Evolutionary conservation across 306 rosid species (phyloP), one percentile per base, ranked within the genome.

Genomic region (Fragaria nilgerrensis): DNA sequence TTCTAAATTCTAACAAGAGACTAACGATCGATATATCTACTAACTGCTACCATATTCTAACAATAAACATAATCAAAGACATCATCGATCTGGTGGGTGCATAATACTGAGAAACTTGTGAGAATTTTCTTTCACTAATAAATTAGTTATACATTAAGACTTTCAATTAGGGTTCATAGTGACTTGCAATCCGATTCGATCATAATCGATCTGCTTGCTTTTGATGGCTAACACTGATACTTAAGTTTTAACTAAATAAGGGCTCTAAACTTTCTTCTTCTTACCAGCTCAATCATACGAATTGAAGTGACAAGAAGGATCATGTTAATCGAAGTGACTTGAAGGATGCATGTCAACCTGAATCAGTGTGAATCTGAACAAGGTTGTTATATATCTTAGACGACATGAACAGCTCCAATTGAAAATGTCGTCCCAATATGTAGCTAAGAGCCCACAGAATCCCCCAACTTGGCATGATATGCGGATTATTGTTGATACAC

Each of bases 401-500:
- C 5, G 23, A 25, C 20, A 13, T 3, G 7, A 61, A 5, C 67
- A 27, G 20, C 19, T 62, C 39, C 39, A 29, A 17, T 34, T 65
- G 15, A 20, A 65, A 65, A 64, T 65, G 47, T 44, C 44, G 5
- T 48, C 56, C 74, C 19, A 52, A 37, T 66, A 36, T 64, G 25
- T 72, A 62, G 41, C 41, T 15, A 62, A 29, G 41, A 62, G 68
- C 68, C 39, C 68, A 62, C 41, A 25, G 68, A 62, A 62, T 62
- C 68, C 44, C 44, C 44, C 44, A 41, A 41, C 41, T 6, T 37
- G 41, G 41, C 8, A 37, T 5, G 41, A 37, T 37, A 37, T 37
- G 41, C 41, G 41, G 41, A 37, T 37, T 37, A 37, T 37, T 37
- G 41, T 32, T 32, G 36, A 32, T 3, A 32, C 36, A 32, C 36